A percentile compares a stretch with the other conserved stretches of the same genome.
These are phyloP conservation scores for Macroventuria anomochaeta DNA, from an alignment of 2,329 filamentous ascomycete genomes.

Conservation along the genomic window DNA sequence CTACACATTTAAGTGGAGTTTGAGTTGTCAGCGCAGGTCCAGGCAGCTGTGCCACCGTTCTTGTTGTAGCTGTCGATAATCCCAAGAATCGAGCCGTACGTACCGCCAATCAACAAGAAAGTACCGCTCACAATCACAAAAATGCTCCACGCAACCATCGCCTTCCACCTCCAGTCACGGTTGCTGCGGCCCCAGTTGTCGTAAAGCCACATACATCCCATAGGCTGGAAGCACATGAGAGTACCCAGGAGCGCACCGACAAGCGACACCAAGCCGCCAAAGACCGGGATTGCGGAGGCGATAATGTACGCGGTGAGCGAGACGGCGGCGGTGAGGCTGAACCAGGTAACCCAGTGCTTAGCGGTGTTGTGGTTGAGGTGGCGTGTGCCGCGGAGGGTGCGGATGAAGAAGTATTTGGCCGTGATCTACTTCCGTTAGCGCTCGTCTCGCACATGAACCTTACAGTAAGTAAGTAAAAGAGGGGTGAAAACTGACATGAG, in stretches of 20 bases:
- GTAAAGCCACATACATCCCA: constrained; percentile 24
- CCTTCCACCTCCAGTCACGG: constrained; percentile 16
- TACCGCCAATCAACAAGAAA: constrained; percentile 17
- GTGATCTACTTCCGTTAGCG: constrained; percentile 51
- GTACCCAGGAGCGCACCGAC: constrained; percentile 21
- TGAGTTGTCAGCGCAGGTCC: constrained; percentile 20
- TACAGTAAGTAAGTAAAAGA: constrained; percentile 45
- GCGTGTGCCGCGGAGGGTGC: constrained; percentile 58
- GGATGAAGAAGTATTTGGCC: constrained; percentile 64
- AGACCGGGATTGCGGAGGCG: constrained; percentile 18
- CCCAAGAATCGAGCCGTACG: constrained; percentile 14
- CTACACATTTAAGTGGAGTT: constrained; percentile 8
- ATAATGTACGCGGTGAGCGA: constrained; percentile 20
- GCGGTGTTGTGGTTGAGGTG: constrained; percentile 61
- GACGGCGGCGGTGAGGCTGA: constrained; percentile 54
- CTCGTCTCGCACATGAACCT: no score
- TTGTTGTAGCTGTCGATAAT: constrained; percentile 16
- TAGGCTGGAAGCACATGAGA: constrained; percentile 24
- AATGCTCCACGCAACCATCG: constrained; percentile 16
- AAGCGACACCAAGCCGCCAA: constrained; percentile 19
- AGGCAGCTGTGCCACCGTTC: constrained; percentile 11
- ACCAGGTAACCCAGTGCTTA: constrained; percentile 61
- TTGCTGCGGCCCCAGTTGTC: constrained; percentile 17
- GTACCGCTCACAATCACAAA: constrained; percentile 21
- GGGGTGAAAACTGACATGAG: constrained; percentile 10